Evolutionary conservation across 75 land plant species (phyloP).

Genomic region (Larix kaempferi): DNA sequence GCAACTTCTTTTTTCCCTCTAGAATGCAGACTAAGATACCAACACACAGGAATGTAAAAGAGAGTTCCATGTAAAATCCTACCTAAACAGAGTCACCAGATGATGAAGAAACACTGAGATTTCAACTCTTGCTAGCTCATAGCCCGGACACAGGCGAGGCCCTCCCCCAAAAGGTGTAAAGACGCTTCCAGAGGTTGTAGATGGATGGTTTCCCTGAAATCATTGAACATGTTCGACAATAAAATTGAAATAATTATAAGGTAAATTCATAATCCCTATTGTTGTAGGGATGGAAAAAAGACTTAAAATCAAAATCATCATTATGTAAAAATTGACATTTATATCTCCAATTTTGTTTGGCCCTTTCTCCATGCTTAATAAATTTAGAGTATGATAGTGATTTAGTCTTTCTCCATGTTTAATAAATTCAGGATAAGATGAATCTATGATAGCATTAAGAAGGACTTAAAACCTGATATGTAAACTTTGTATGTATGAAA

Average conservation of each 20-base stretch:
- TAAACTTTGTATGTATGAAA: neutral
- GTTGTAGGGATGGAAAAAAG: too few relatives aligned
- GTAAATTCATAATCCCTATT: too few relatives aligned
- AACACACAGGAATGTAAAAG: neutral
- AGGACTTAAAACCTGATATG: neutral
- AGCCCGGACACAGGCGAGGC: constrained; percentile 75
- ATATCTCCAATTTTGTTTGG: too few relatives aligned
- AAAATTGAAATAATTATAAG: too few relatives aligned
- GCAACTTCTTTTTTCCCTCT: neutral
- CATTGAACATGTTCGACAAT: neutral
- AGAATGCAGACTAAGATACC: too few relatives aligned
- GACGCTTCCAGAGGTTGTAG: constrained; percentile 11
- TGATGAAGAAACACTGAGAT: constrained; percentile 71
- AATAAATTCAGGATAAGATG: too few relatives aligned
- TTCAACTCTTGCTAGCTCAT: constrained; percentile 66
- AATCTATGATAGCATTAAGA: too few relatives aligned
- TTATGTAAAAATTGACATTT: too few relatives aligned
- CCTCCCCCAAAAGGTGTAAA: constrained; percentile 88
- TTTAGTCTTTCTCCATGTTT: too few relatives aligned
- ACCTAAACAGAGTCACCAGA: constrained; percentile 73
- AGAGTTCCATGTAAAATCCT: neutral
- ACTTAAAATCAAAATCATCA: too few relatives aligned
- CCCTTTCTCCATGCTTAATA: too few relatives aligned
- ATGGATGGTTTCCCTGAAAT: neutral
- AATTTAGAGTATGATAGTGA: too few relatives aligned